Conservation (phyloP, 257 asterid species). For the Echites panduratus region DNA sequence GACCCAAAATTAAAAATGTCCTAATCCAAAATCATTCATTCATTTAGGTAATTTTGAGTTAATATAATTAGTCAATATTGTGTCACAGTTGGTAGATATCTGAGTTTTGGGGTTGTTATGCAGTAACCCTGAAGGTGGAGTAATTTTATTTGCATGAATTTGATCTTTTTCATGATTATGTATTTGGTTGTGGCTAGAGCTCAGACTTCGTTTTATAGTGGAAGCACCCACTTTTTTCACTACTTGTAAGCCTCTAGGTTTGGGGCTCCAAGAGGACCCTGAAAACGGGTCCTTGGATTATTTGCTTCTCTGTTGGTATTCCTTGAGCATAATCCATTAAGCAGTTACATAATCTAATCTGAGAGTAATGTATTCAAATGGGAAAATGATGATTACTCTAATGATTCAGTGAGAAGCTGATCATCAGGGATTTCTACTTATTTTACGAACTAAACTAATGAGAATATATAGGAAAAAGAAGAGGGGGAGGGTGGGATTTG, state of each 20-base stretch:
- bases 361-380: background rate
- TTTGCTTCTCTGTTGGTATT: background rate
- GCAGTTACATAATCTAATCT: background rate
- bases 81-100: background rate
- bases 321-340: background rate
- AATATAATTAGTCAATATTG: background rate
- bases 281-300: background rate
- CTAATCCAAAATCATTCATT: background rate
- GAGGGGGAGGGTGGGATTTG: background rate
- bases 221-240: background rate
- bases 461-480: background rate
- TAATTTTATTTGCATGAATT: background rate
- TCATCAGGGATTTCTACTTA: background rate
- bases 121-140: background rate
- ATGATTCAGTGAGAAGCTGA: background rate
- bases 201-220: too few relatives aligned
- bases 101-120: background rate
- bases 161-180: background rate
- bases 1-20: background rate
- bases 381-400: constrained; percentile 6
- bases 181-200: too few relatives aligned
- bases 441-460: constrained; percentile 1
- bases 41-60: background rate
- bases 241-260: background rate
- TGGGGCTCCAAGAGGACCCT: too few relatives aligned